phyloP scores from a whole-genome alignment of 371 early-diverging fungal genomes.

The Mortierella sp. region DNA sequence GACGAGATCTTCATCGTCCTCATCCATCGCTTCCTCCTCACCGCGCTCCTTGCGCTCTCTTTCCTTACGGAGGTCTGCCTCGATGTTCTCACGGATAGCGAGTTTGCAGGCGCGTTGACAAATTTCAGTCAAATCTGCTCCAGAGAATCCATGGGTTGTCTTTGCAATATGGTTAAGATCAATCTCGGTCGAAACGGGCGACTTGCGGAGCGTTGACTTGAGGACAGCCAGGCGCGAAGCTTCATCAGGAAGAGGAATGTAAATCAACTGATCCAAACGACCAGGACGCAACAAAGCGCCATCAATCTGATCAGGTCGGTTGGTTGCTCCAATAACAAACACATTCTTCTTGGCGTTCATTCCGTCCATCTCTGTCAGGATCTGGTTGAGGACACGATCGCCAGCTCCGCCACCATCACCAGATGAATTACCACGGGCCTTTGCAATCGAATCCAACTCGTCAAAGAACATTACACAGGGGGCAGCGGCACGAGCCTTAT shows the following conservation, averaged over 20 bases:
- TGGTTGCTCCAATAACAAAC: conserved; percentile 99
- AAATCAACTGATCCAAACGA: conserved; percentile 99
- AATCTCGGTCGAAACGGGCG: conserved; percentile 92
- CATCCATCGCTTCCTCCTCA: conserved; percentile 84
- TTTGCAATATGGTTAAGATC: conserved; percentile 93
- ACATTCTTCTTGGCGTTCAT: conserved; percentile 99
- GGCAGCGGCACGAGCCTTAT: conserved; percentile 99
- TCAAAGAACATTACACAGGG: conserved; percentile 99
- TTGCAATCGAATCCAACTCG: conserved; percentile 99
- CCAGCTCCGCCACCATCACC: conserved; percentile 98
- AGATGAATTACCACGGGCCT: conserved; percentile 88
- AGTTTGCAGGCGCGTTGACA: conserved; percentile 99
- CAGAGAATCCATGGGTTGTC: conserved; percentile 97
- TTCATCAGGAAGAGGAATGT: conserved; percentile 98
- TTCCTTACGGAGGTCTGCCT: conserved; percentile 86
- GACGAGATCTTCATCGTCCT: conserved; percentile 87
- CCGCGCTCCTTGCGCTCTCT: conserved; percentile 80
- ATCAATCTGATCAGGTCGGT: conserved; percentile 99
- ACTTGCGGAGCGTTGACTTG: conserved; percentile 96
- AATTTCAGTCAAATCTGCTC: conserved; percentile 99
- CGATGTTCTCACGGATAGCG: conserved; percentile 99
- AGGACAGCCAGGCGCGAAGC: conserved; percentile 92
- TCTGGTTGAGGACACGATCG: conserved; percentile 99
- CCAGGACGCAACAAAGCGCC: conserved; percentile 98
- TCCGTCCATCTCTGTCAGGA: conserved; percentile 99